Evolutionary conservation across 805 yeast genomes (phyloP).

Genomic region (Torulaspora delbrueckii): DNA sequence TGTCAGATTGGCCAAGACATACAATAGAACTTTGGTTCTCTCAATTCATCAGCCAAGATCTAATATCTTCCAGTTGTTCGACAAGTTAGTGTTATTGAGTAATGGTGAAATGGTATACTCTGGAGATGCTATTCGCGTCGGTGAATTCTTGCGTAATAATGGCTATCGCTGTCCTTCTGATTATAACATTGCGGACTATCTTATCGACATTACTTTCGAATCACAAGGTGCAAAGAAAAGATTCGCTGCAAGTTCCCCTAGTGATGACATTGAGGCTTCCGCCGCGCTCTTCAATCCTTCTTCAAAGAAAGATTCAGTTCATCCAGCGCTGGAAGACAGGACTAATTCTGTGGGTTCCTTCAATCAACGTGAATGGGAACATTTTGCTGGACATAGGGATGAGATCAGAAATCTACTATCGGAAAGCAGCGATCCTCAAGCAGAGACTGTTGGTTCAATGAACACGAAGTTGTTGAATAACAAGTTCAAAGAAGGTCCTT

Average conservation of each 20-base stretch:
- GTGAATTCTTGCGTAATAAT: slow-evolving; percentile 64
- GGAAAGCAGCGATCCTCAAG: slow-evolving; percentile 18
- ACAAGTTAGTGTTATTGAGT: slow-evolving; percentile 71
- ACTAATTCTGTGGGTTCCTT: slow-evolving; percentile 33
- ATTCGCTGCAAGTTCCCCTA: slow-evolving; percentile 3
- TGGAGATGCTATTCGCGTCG: slow-evolving; percentile 73
- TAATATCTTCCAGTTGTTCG: slow-evolving; percentile 88
- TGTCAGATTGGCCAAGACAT: slow-evolving; percentile 71
- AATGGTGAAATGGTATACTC: slow-evolving; percentile 84
- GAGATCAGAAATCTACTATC: slow-evolving; percentile 43
- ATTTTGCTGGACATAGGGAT: slow-evolving; percentile 74
- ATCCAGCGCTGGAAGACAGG: slow-evolving; percentile 9
- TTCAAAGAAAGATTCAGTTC: slow-evolving; percentile 7
- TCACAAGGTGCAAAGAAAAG: slow-evolving; percentile 15
- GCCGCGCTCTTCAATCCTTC: slow-evolving; percentile 14
- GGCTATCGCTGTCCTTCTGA: slow-evolving; percentile 86
- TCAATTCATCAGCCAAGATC: slow-evolving; percentile 98
- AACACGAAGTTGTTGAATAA: slow-evolving; percentile 26
- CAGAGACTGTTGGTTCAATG: slow-evolving; percentile 21
- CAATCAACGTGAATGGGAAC: slow-evolving; percentile 80
- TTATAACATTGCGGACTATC: slow-evolving; percentile 88
- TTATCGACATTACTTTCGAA: slow-evolving; percentile 85
- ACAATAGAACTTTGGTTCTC: slow-evolving; percentile 81
- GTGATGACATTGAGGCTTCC: slow-evolving; percentile 31
- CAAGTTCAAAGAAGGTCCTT: slow-evolving; percentile 34